phyloP scores from a whole-genome alignment of 768 basidiomycete genomes.

The Termitomyces titanicus region DNA sequence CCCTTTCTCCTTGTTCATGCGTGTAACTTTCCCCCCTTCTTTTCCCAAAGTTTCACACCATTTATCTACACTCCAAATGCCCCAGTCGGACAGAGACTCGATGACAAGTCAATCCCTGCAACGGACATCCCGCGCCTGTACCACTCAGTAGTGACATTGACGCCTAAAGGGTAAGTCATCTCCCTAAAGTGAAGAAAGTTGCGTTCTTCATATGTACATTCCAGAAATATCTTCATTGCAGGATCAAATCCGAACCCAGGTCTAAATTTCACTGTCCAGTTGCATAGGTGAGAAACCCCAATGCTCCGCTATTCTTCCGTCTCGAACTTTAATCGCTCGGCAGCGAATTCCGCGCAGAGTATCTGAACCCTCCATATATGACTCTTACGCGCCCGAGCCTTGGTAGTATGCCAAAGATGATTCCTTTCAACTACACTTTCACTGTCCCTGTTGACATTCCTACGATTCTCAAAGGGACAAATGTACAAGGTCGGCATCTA shows the following conservation, averaged over 20 bases:
- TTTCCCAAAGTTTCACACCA: conserved; percentile 34
- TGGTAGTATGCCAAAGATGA: conserved; percentile 30
- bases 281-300: conserved; percentile 1
- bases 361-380: conserved; percentile 40
- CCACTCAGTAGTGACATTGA: conserved; percentile 56
- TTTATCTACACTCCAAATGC: conserved; percentile 45
- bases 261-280: not conserved
- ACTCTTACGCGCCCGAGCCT: conserved; percentile 29
- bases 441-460: conserved; percentile 30
- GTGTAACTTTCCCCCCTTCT: not conserved
- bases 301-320: conserved; percentile 15
- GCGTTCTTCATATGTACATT: not conserved
- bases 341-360: conserved; percentile 39
- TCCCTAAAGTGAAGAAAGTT: conserved; percentile 19
- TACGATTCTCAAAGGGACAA: conserved; percentile 17
- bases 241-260: conserved; percentile 44
- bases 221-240: conserved; percentile 25
- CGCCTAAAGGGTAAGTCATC: conserved; percentile 47
- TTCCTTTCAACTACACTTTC: conserved; percentile 34
- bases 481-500: conserved; percentile 23
- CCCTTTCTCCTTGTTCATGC: not conserved
- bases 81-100: conserved; percentile 40
- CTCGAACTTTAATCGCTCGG: conserved; percentile 14
- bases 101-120: conserved; percentile 41
- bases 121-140: conserved; percentile 52